Evolutionary conservation across 192 early-diverging fungal genomes (phyloP).

Genomic region (Coemansia sp.): DNA sequence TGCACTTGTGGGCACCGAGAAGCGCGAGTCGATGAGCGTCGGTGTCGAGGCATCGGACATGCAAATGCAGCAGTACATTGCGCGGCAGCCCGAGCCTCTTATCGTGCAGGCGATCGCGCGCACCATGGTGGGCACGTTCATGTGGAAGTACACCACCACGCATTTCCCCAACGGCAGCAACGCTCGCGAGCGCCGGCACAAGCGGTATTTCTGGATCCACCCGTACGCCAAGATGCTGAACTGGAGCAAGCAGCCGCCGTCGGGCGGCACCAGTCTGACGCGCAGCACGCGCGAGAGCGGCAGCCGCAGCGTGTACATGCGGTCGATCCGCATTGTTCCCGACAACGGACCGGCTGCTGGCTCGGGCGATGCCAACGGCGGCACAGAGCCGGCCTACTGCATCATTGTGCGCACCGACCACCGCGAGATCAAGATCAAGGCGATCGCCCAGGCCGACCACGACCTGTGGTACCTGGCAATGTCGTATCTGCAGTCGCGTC

Average conservation of each 20-base stretch:
- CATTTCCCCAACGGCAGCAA: slow-evolving; percentile 45
- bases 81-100: slow-evolving; percentile 58
- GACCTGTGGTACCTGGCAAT: slow-evolving; percentile 70
- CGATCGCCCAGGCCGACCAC: slow-evolving; percentile 64
- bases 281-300: slow-evolving; percentile 35
- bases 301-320: slow-evolving; percentile 63
- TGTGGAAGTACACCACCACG: slow-evolving; percentile 71
- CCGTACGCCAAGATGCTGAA: slow-evolving; percentile 78
- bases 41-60: slow-evolving; percentile 20
- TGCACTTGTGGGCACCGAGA: neutral
- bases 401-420: slow-evolving; percentile 67
- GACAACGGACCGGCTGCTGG: slow-evolving; percentile 29
- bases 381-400: slow-evolving; percentile 57
- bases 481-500: slow-evolving; percentile 52
- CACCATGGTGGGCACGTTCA: slow-evolving; percentile 75
- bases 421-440: slow-evolving; percentile 73
- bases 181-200: slow-evolving; percentile 62
- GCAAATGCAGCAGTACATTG: slow-evolving; percentile 24
- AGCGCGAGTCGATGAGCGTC: slow-evolving; percentile 28
- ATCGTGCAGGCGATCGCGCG: slow-evolving; percentile 71
- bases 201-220: slow-evolving; percentile 79
- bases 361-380: slow-evolving; percentile 12
- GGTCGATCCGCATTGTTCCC: slow-evolving; percentile 57
- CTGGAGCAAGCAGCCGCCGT: slow-evolving; percentile 68
- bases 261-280: slow-evolving; percentile 28